Evolutionary conservation across 805 yeast genomes (phyloP), one percentile per base, ranked within the genome.

Genomic region (Candida ortonii): DNA sequence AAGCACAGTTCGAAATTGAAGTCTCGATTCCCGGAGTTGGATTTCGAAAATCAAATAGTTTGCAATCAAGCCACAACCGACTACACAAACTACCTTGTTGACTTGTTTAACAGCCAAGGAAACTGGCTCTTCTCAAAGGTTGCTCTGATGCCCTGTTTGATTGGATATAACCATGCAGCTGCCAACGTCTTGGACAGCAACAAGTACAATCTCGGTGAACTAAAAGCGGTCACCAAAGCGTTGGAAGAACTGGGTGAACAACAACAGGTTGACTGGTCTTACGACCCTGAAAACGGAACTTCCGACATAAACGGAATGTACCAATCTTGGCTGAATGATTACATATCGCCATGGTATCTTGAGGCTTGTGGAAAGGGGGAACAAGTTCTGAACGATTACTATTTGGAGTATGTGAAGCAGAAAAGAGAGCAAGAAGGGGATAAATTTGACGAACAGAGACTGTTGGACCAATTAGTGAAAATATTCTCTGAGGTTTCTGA

Each of bases 81-180:
- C 2, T 85, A 85, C 55, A 72, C 82, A 21, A 66, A 80, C 23
- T 83, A 76, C 44, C 62, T 85, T 38, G 49, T 69, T 25, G 68
- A 73, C 14, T 59, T 80, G 5, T 80, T 80, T 4, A 58, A 64
- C 16, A 61, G 60, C 25, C 68, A 69, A 18, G 70, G 73, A 17
- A 80, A 80, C 52, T 80, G 80, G 73, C 54, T 79, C 19, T 84
- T 78, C 28, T 70, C 82, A 33, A 76, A 76, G 38, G 71, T 80
- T 6, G 84, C 90, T 0, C 57, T 83, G 34, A 73, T 86, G 6
- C 93, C 95, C 1, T 84, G 95, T 55, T 58, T 83, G 30, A 71
- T 78, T 52, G 95, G 94, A 1, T 82, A 82, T 53, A 72, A 71
- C 22, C 67, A 71, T 30, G 87, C 88, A 2, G 3, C 59, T 39